Evolutionary conservation across 345 rosid species (phyloP).

Genomic region (Rhizophora mangle): DNA sequence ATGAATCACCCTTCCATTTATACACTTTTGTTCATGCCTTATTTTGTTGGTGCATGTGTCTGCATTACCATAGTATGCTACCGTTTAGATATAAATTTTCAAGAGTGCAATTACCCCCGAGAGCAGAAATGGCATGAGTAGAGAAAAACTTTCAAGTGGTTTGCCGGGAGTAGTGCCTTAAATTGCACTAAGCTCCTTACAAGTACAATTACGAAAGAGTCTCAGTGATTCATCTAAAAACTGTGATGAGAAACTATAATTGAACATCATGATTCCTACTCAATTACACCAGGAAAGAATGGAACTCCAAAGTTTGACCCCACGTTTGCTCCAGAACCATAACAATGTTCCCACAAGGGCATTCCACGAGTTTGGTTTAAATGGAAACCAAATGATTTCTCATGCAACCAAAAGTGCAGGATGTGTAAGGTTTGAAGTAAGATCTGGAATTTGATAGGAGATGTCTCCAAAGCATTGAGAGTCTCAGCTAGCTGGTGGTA

Average conservation of each 20-base stretch:
- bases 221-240: not conserved
- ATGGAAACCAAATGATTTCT: not conserved
- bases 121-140: not conserved
- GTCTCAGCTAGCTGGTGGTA: conserved; percentile 16
- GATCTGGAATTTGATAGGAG: not conserved
- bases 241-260: not conserved
- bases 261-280: not conserved
- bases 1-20: no score
- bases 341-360: not conserved
- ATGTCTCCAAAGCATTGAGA: not conserved
- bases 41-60: no score
- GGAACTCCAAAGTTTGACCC: not conserved
- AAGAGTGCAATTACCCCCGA: no score
- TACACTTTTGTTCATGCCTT: no score
- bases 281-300: not conserved
- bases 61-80: no score
- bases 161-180: not conserved
- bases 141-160: not conserved
- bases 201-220: not conserved
- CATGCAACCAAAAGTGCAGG: not conserved
- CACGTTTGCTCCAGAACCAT: not conserved
- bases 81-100: no score
- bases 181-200: conserved; percentile 2
- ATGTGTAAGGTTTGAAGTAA: not conserved
- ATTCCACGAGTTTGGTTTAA: not conserved